Percentiles rank a stretch among this genome's conserved stretches.
Conservation (phyloP, 768 basidiomycete species). For the Hygrophorus russula region DNA sequence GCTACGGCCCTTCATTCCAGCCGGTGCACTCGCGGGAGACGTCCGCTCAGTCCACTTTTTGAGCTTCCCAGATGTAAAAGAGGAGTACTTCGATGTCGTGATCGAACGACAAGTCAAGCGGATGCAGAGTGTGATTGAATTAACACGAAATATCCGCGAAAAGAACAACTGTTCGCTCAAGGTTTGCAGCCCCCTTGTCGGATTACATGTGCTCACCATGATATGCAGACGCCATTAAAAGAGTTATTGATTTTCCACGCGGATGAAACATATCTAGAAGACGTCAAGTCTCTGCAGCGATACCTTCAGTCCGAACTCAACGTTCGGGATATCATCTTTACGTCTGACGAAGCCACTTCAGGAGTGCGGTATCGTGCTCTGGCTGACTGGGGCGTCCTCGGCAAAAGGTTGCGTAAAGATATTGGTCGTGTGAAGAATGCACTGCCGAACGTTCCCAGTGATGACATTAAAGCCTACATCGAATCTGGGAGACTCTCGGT, state of each 20-base stretch:
- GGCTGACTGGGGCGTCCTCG: conserved; percentile 93
- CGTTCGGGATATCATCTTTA: conserved; percentile 83
- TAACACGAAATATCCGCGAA: conserved; percentile 83
- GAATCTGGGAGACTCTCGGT: conserved; percentile 68
- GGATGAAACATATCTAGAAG: conserved; percentile 70
- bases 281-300: conserved; percentile 71
- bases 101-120: conserved; percentile 92
- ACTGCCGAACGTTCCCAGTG: conserved; percentile 70
- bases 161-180: conserved; percentile 80
- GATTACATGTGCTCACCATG: conserved; percentile 4
- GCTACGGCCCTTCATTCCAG: conserved; percentile 75
- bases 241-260: conserved; percentile 93
- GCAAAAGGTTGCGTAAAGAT: conserved; percentile 89
- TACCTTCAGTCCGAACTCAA: conserved; percentile 96
- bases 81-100: conserved; percentile 87
- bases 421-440: conserved; percentile 81
- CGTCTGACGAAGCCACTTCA: conserved; percentile 73
- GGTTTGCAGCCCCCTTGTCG: conserved; percentile 31
- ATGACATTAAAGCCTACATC: conserved; percentile 70
- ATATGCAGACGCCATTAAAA: conserved; percentile 70
- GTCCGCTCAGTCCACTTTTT: conserved; percentile 93
- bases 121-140: conserved; percentile 91
- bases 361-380: conserved; percentile 86
- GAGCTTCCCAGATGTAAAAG: conserved; percentile 84
- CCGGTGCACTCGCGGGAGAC: conserved; percentile 58